phyloP scores from a whole-genome alignment of 768 basidiomycete genomes.

The Tricholoma furcatifolium region DNA sequence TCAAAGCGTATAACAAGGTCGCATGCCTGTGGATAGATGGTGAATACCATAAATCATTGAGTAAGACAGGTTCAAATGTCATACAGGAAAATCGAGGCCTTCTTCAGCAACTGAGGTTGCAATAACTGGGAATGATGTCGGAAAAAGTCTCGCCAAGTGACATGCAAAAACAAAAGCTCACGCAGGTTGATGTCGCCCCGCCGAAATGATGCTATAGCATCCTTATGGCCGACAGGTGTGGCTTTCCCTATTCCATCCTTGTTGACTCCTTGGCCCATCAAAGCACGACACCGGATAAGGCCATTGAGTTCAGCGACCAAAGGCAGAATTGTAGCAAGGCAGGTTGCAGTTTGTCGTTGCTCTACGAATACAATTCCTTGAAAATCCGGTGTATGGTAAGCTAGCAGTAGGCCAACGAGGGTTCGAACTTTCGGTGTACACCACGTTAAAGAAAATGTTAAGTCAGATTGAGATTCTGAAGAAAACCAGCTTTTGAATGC shows the following conservation, averaged over 20 bases:
- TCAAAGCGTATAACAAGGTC: constrained; percentile 88
- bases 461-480: constrained; percentile 33
- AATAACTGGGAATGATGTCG: constrained; percentile 46
- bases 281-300: constrained; percentile 57
- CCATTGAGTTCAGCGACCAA: constrained; percentile 56
- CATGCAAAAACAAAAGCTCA: constrained; percentile 34
- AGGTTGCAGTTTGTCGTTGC: constrained; percentile 76
- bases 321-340: constrained; percentile 63
- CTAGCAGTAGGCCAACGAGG: constrained; percentile 60
- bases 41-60: background rate
- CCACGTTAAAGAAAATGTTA: constrained; percentile 54
- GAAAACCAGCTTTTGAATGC: constrained; percentile 50
- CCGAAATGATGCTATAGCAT: constrained; percentile 65
- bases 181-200: constrained; percentile 64
- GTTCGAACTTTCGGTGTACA: constrained; percentile 70
- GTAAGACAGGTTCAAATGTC: background rate
- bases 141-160: background rate
- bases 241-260: constrained; percentile 39
- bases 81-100: constrained; percentile 84
- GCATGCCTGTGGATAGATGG: constrained; percentile 59
- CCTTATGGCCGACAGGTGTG: constrained; percentile 47
- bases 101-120: constrained; percentile 91
- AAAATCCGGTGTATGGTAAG: constrained; percentile 53
- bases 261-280: constrained; percentile 69
- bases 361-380: constrained; percentile 88